Base-by-base conservation (phyloP, 2,329 filamentous ascomycete species). In the Tricladium varicosporioides region DNA sequence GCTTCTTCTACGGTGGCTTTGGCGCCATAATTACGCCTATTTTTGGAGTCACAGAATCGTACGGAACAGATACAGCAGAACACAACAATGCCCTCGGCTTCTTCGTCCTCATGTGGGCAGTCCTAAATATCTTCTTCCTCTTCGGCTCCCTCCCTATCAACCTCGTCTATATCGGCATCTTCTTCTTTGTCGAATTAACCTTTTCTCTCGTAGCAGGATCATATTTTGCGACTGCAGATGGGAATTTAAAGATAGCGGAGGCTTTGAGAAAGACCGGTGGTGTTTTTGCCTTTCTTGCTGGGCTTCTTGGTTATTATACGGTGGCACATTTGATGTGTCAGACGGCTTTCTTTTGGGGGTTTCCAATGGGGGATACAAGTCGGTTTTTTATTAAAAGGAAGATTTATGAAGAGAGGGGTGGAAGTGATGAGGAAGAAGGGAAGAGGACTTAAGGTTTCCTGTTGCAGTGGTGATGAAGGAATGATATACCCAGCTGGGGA, bases 71-170 rank as follows among this genome's bases (percentile, higher is more conserved):
- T 50, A 72, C 70, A 0, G 66, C 67, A 1, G 69, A 76, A 61
- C 76, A 77, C 56, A 76, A 79, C 64, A 80, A 80, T 53, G 77
- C 77, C 1, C 66, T 80, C 1, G 78, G 78, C 0, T 78, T 80
- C 63, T 80, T 77, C 59, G 75, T 80, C 61, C 67, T 76, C 27
- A 69, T 79, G 60, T 80, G 77, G 78, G 74, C 76, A 0, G 73
- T 78, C 0, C 76, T 78, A 56, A 74, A 76, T 10, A 60, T 78
- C 11, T 75, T 75, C 14, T 78, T 80, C 59, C 63, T 78, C 1
- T 67, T 80, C 2, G 76, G 73, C 4, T 77, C 75, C 0, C 59
- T 79, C 0, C 73, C 76, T 0, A 71, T 60, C 42, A 79, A 80
- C 44, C 57, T 80, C 7, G 76, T 78, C 4, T 78, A 78, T 52